Conservation (phyloP, 2,329 filamentous ascomycete species). For the Taxawa tesnikishii region DNA sequence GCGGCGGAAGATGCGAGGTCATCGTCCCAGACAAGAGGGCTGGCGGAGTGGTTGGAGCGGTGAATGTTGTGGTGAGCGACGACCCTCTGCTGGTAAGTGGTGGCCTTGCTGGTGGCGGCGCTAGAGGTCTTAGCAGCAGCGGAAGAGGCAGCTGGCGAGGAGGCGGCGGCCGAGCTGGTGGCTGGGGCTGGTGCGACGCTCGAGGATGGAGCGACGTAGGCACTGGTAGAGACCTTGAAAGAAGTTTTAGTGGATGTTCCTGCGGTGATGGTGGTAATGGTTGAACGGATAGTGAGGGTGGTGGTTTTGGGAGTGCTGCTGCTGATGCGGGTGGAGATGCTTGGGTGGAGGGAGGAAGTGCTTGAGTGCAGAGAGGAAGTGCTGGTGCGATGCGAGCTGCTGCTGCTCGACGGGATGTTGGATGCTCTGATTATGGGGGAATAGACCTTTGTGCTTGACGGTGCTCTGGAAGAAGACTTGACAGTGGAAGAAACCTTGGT, state of each 20-base stretch:
- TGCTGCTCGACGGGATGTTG: too few species aligned
- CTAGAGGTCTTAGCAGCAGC: slow-evolving; percentile 1
- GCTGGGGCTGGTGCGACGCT: too few species aligned
- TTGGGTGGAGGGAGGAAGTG: neutral
- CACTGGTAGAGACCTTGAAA: slow-evolving; percentile 1
- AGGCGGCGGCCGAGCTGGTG: slow-evolving; percentile 6
- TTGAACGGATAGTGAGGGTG: neutral
- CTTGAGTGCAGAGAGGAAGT: neutral
- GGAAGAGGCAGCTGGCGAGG: slow-evolving; percentile 4
- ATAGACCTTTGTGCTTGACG: too few species aligned
- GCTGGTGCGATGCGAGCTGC: too few species aligned
- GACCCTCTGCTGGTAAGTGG: slow-evolving; percentile 26
- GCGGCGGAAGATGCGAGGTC: slow-evolving; percentile 52
- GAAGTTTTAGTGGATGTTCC: slow-evolving; percentile 6
- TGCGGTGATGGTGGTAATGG: neutral
- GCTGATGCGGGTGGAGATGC: neutral
- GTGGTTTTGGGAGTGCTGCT: neutral
- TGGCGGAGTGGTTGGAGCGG: slow-evolving; percentile 67
- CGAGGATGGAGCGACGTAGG: slow-evolving; percentile 2
- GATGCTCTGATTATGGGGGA: too few species aligned
- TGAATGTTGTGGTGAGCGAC: slow-evolving; percentile 75
- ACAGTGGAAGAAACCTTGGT: slow-evolving; percentile 1
- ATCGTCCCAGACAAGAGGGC: slow-evolving; percentile 52
- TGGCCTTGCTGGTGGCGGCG: slow-evolving; percentile 5
- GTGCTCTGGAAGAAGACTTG: slow-evolving; percentile 1